Evolutionary conservation across 106 monocot genomes (phyloP).

Genomic region (Triglochin maritima): DNA sequence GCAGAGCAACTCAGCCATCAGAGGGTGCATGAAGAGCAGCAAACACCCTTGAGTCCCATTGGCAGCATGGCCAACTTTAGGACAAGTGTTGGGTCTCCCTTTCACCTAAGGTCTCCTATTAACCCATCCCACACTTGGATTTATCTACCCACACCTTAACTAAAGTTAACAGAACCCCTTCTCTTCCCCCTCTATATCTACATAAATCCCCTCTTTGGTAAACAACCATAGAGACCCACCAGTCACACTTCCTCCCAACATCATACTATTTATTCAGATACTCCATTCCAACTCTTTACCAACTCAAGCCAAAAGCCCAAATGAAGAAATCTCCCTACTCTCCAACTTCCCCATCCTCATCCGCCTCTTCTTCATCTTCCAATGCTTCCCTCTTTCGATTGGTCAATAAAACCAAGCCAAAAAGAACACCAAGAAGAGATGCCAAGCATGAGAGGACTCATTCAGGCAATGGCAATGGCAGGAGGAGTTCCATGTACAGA

Average conservation of each 20-base stretch:
- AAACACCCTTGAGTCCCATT: conserved; percentile 12
- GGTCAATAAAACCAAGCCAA: conserved; percentile 10
- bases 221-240: background rate
- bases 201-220: background rate
- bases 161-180: background rate
- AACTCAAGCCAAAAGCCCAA: background rate
- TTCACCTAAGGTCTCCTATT: background rate
- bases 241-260: background rate
- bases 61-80: conserved; percentile 7
- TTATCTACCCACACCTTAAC: conserved; percentile 3
- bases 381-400: background rate
- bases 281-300: background rate
- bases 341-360: conserved; percentile 10
- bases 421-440: conserved; percentile 4
- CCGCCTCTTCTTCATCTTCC: conserved; percentile 7
- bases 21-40: conserved; percentile 21
- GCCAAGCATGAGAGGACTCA: background rate
- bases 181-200: background rate
- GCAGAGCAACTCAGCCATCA: background rate
- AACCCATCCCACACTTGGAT: background rate
- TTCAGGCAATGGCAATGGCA: conserved; percentile 13
- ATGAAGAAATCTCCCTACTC: conserved; percentile 17
- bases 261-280: conserved; percentile 6
- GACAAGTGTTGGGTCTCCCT: conserved; percentile 20
- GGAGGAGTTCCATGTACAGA: conserved; percentile 68